Evolutionary conservation across 495 filamentous ascomycete species (phyloP).

Genomic region (Neurospora discreta): DNA sequence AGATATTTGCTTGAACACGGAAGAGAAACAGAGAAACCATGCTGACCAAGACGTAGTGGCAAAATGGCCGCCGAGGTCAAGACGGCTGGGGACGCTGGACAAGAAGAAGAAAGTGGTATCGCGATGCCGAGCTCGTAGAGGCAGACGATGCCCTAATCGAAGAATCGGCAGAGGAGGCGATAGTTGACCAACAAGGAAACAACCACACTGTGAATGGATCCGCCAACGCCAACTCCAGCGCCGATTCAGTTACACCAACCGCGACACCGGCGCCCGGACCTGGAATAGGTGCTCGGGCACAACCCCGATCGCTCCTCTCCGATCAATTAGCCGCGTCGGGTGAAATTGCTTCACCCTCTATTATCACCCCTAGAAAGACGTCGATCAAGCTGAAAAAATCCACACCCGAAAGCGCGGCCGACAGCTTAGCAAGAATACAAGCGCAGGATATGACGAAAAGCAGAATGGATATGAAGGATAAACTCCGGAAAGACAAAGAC

Average conservation of each 20-base stretch:
- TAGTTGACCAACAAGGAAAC: slow-evolving; percentile 5
- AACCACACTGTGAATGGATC: slow-evolving; percentile 3
- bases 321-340: background rate
- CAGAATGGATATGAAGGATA: background rate
- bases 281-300: background rate
- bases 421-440: background rate
- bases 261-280: background rate
- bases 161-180: slow-evolving; percentile 29
- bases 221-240: slow-evolving; percentile 13
- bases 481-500: background rate
- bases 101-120: slow-evolving; percentile 85
- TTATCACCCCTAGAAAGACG: background rate
- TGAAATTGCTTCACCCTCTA: background rate
- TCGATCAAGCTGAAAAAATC: background rate
- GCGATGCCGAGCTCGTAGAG: slow-evolving; percentile 92
- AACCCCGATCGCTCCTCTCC: background rate
- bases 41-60: slow-evolving; percentile 51
- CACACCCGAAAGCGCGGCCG: background rate
- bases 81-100: slow-evolving; percentile 97
- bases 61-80: slow-evolving; percentile 74
- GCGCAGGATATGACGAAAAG: background rate
- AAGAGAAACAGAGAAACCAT: background rate
- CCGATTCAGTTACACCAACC: slow-evolving; percentile 8
- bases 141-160: slow-evolving; percentile 31
- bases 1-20: background rate